These are phyloP conservation scores for Spongiforma sp. DNA, from an alignment of 1,284 basidiomycete genomes.

Conservation along the genomic window DNA sequence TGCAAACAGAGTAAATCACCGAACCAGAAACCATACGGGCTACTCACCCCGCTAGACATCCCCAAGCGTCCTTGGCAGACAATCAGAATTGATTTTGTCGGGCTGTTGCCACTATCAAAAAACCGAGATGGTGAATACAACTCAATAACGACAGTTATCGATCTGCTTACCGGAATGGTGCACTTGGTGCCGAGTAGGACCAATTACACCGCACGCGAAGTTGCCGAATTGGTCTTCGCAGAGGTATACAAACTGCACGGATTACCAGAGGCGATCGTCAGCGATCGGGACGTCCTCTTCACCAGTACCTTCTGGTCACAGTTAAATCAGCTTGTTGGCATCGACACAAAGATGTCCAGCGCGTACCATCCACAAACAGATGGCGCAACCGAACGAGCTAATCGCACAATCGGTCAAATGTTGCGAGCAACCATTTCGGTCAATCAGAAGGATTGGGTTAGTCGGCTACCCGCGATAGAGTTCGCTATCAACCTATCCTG, in stretches of 20 bases:
- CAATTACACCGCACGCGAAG: background rate
- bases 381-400: background rate
- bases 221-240: background rate
- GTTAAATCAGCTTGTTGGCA: background rate
- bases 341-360: background rate
- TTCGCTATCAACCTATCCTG: constrained; percentile 21
- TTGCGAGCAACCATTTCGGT: background rate
- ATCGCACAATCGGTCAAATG: background rate
- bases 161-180: background rate
- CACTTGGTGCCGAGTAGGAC: background rate
- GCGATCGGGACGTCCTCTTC: background rate
- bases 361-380: background rate
- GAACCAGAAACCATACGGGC: background rate
- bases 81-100: background rate
- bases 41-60: background rate
- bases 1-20: background rate
- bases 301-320: background rate
- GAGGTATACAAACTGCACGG: background rate
- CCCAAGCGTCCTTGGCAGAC: background rate
- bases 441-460: constrained; percentile 13
- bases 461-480: background rate
- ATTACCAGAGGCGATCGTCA: background rate
- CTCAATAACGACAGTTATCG: background rate
- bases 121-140: background rate
- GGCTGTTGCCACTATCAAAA: background rate